Conservation (phyloP, 148 eudicot species). For the Vaccinium corymbosum region DNA sequence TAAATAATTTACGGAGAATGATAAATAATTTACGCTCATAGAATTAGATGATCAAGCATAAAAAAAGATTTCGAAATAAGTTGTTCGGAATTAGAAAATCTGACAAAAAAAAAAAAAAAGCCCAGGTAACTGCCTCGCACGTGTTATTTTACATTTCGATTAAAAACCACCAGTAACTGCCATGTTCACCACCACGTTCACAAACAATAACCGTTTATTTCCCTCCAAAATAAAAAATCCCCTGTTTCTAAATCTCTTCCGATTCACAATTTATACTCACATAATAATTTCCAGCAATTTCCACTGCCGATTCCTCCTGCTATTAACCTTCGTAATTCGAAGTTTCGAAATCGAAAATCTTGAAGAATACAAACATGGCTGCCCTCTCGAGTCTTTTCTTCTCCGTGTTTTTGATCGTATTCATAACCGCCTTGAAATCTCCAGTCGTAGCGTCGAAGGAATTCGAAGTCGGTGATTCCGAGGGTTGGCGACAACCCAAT, state of each 20-base stretch:
- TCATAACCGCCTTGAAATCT: neutral
- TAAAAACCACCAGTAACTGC: neutral
- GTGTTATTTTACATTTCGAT: neutral
- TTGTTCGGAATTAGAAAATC: neutral
- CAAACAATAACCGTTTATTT: neutral
- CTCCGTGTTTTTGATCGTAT: neutral
- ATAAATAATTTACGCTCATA: too few relatives aligned
- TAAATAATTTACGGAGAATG: too few relatives aligned
- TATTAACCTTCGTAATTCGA: neutral
- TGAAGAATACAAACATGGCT: slow-evolving; percentile 13
- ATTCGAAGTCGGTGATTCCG: slow-evolving; percentile 45
- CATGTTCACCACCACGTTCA: neutral
- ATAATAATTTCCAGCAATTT: neutral
- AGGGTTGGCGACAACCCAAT: slow-evolving; percentile 54
- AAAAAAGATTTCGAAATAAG: too few relatives aligned
- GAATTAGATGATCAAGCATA: too few relatives aligned
- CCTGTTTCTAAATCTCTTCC: neutral
- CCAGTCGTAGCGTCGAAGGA: slow-evolving; percentile 27
- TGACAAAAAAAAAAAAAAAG: neutral
- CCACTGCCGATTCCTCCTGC: neutral
- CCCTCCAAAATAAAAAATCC: neutral
- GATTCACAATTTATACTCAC: too few relatives aligned
- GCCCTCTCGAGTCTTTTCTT: neutral
- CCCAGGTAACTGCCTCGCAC: slow-evolving; percentile 2
- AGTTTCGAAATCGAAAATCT: neutral